These are phyloP conservation scores for Xylaria hypoxylon DNA, from an alignment of 2,329 filamentous ascomycete genomes.

Conservation along the genomic window DNA sequence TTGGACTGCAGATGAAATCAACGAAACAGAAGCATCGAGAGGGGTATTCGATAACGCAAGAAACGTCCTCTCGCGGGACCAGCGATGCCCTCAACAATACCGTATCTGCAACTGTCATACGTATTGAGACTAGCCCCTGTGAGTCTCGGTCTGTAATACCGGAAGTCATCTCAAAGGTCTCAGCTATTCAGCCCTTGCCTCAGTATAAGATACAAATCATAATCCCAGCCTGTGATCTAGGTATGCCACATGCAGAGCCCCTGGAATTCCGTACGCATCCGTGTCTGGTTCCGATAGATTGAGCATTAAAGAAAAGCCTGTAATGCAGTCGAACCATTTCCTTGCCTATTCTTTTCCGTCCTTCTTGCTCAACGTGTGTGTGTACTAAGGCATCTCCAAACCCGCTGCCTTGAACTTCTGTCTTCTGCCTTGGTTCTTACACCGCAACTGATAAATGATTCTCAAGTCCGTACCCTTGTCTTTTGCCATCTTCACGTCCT, in stretches of 20 bases:
- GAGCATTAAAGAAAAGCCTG: neutral
- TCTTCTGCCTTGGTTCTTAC: neutral
- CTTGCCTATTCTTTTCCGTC: neutral
- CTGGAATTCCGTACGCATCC: neutral
- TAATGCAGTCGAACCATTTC: constrained; percentile 5
- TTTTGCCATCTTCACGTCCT: constrained; percentile 25
- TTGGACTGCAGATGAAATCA: too few relatives aligned
- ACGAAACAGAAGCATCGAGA: too few relatives aligned
- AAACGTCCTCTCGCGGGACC: too few relatives aligned
- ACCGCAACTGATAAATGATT: constrained; percentile 12
- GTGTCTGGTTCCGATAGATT: neutral
- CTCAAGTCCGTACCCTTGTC: neutral
- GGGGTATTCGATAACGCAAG: too few relatives aligned
- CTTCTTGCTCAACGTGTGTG: constrained; percentile 6
- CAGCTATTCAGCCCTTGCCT: too few relatives aligned
- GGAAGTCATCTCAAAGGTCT: too few relatives aligned
- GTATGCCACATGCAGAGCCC: neutral
- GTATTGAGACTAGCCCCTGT: too few relatives aligned
- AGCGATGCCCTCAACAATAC: too few relatives aligned
- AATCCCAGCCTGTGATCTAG: neutral
- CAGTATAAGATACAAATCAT: neutral
- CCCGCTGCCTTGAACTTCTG: constrained; percentile 18
- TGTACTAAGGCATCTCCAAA: constrained; percentile 28
- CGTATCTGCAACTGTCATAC: too few relatives aligned
- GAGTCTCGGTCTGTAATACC: too few relatives aligned